Base-by-base conservation (phyloP, 2,329 filamentous ascomycete genomes). In the Pyrenochaeta sp. region DNA sequence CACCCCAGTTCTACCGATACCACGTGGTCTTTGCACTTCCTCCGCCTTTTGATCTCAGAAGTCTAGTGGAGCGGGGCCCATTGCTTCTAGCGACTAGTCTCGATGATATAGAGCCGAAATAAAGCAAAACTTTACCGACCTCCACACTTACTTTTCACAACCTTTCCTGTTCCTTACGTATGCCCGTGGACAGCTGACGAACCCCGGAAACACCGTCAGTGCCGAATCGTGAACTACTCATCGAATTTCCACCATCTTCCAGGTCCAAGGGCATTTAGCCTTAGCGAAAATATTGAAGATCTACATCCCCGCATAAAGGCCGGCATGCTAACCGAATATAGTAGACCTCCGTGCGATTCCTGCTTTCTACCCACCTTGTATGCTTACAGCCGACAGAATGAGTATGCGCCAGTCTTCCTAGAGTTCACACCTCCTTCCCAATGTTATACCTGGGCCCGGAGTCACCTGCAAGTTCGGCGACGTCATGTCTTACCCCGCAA, bases 171-270 rank as follows among this genome's bases (percentile, higher is more conserved):
- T 66, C 55, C 53, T 64, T 42, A 54, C 50, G 40, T 45, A 60
- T 52, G 50, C 52, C 66, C 64, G 61, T 59, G 53, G 43, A 47
- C 58, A 55, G 51, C 58, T 66, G 65, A 66, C 58, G 37, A 30
- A 19, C 30, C 22, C 37, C 25, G 24, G 24, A 48, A 30, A 50
- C 7, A 4, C 32, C 3, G 12, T 13, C 32, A 13, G 28, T 30
- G 28, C 32, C 32, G 13, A 13, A 6, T 39, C 36, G 36, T 13
- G 36, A 39, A 19, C 4, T 19, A 39, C 36, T 39, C 13, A 19
- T 39, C 15, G 36, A 39, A 54, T 54, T 34, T 54, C 51, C 51
- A 54, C 56, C 42, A 44, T 44, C 30, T 22, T 47, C 50, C 47
- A 5, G 39, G 54, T 37, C 50, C 46, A 30, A 49, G 45, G 45